phyloP scores from a whole-genome alignment of 164 flowering plant genomes.

The Cinnamomum micranthum region DNA sequence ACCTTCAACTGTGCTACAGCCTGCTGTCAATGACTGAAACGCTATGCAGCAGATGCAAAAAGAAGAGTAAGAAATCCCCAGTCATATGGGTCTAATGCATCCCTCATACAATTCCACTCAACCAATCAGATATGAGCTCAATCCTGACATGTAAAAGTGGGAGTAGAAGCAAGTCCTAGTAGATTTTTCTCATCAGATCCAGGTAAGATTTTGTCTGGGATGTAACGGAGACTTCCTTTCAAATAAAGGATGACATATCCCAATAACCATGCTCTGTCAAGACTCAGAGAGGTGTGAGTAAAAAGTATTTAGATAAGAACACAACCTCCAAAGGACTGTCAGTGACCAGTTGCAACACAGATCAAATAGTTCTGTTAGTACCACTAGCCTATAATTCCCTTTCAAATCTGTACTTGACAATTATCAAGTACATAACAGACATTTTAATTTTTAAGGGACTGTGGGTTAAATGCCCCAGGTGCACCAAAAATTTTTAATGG shows the following conservation, averaged over 20 bases:
- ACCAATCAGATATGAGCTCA: no score
- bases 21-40: no score
- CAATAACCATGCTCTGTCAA: background rate
- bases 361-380: background rate
- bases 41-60: no score
- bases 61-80: no score
- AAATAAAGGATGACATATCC: background rate
- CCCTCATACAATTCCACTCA: no score
- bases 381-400: background rate
- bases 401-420: background rate
- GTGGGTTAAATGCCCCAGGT: background rate
- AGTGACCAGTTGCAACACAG: background rate
- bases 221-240: background rate
- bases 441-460: background rate
- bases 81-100: no score
- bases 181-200: background rate
- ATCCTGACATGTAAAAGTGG: background rate
- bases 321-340: background rate
- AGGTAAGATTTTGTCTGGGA: background rate
- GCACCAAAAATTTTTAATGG: background rate
- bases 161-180: background rate
- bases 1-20: no score
- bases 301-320: background rate
- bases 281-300: background rate
- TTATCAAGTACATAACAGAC: background rate